Base-by-base conservation (phyloP, 2,329 filamentous ascomycete genomes). In the Neodidymelliopsis sp. region DNA sequence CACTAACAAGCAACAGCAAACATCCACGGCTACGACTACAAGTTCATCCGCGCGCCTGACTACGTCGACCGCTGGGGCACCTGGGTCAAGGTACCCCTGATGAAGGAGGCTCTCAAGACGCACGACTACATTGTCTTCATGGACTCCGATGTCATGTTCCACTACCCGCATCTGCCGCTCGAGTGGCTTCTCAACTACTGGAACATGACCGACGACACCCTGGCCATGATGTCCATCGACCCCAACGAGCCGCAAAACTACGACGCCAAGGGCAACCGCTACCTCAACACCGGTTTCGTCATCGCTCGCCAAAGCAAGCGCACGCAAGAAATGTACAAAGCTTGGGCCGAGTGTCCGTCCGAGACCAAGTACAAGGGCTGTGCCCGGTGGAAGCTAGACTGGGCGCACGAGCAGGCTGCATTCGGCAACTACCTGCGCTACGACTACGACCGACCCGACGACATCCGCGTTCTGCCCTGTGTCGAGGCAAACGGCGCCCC, bases 161-260 rank as follows among this genome's bases (percentile, higher is more conserved):
- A 74, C 30, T 73, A 80, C 54, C 74, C 74, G 1, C 71, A 78
- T 28, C 65, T 81, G 2, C 78, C 78, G 4, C 53, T 80, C 23
- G 78, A 81, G 57, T 80, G 77, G 75, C 74, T 81, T 4, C 67
- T 81, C 54, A 78, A 78, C 63, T 75, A 79, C 53, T 81, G 78
- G 78, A 72, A 77, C 47, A 72, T 80, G 58, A 72, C 66, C 24
- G 57, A 71, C 6, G 66, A 76, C n/a, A 79, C 75, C 0, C 69
- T 77, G 10, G 61, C 79, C 42, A 75, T 78, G 46, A 75, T 79
- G 70, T 73, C 78, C 27, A 67, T 75, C 45, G 78, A 80, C 40
- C 76, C 77, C 6, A 67, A 75, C 51, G 64, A 67, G 41, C 60
- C 68, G 39, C 66, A 71, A 22, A 77, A 79, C 60, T 73, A 71